These are phyloP conservation scores for Triticum dicoccoides DNA, from an alignment of 176 grass and related monocot genomes.

Conservation along the genomic window DNA sequence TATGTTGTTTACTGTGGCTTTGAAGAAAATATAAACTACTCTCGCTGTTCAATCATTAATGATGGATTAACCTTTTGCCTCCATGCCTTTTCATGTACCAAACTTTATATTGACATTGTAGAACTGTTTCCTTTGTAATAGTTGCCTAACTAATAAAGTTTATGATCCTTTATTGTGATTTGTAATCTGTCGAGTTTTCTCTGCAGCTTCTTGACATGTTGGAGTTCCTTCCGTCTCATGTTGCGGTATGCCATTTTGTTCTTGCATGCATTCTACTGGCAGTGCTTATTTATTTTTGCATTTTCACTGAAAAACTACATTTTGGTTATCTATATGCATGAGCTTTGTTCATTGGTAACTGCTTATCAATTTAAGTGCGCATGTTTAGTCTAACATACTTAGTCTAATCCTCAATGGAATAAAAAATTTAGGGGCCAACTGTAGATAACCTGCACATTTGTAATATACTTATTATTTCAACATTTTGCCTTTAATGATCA, in stretches of 20 bases:
- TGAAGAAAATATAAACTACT: constrained; percentile 8
- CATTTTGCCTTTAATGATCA: not conserved
- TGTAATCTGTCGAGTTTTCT: constrained; percentile 15
- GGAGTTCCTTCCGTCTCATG: constrained; percentile 90
- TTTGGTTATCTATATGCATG: not conserved
- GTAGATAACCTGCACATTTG: not conserved
- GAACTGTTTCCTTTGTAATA: constrained; percentile 11
- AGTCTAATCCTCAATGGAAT: not conserved
- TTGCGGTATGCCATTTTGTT: constrained; percentile 72
- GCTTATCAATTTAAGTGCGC: not conserved
- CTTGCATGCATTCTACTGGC: constrained; percentile 15
- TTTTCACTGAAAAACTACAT: not conserved
- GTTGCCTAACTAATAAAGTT: not conserved
- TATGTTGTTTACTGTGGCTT: constrained; percentile 31
- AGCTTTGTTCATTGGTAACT: not conserved
- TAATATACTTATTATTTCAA: not conserved
- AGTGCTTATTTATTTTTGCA: constrained; percentile 8
- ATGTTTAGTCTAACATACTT: not conserved
- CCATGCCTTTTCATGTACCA: not conserved
- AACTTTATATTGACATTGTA: constrained; percentile 1
- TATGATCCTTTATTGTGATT: constrained; percentile 11
- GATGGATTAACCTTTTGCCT: not conserved
- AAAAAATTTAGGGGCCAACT: not conserved
- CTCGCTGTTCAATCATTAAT: not conserved
- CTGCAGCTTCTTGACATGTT: constrained; percentile 91